Evolutionary conservation across 2,329 filamentous ascomycete species (phyloP), one percentile per base, ranked within the genome.

Genomic region (Alternaria consortialis): DNA sequence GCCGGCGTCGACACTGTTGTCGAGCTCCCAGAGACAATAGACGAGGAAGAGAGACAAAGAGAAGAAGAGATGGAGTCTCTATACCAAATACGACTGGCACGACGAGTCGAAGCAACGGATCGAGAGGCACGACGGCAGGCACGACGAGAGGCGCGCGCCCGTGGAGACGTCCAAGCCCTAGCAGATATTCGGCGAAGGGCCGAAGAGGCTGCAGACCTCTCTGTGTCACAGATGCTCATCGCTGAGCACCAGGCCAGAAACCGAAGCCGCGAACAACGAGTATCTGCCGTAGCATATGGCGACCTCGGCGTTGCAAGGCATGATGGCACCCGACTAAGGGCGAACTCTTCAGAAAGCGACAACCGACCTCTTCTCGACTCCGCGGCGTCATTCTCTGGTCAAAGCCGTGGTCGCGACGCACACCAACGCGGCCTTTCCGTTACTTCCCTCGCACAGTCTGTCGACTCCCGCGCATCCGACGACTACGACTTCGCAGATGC

Each of bases 1-100:
- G 94, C 86, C 54, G 95, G 95, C 7, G 93, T 99, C 70, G 95
- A 99, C 71, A 87, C 92, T 4, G 93, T 99, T 0, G 81, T 98
- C 12, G 94, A 97, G 77, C 88, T 91, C 67, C 94, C 94, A 0
- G 90, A 92, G 73, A 92, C 90, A 0, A 85, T 84, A 8, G 92
- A 97, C 53, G 91, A 93, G 55, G 88, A 96, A 66, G 93, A 97
- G 76, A 80, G 81, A 2, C 82, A 93, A 54, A 86, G 95, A 12
- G 93, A 98, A 65, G 88, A 92, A 29, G 92, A 97, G 77, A 98
- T 98, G 95, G 91, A 95, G 64, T 88, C 91, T 0, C 80, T 98
- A 40, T 98, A 97, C 77, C 93, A 97, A 77, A 94, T 98, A 60
- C 90, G 95, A 12, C 76, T 91, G 12, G 88, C 92, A 17, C 87